Evolutionary conservation across 495 filamentous ascomycete genomes (phyloP), one percentile per base, ranked within the genome.

Genomic region (Trichocladium uniseriatum): DNA sequence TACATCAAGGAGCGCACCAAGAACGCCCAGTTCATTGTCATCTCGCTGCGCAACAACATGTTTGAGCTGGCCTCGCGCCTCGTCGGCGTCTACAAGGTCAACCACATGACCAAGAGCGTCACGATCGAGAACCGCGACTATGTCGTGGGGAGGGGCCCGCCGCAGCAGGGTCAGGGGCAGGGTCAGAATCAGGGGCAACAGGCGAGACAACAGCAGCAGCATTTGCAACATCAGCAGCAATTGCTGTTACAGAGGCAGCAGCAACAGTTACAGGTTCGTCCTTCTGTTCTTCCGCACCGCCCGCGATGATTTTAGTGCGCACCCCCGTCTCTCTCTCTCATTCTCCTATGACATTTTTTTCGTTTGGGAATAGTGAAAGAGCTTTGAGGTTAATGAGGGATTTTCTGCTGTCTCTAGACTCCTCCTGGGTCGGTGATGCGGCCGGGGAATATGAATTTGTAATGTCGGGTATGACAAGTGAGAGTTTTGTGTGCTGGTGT

Each of bases 1-100:
- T 98, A 98, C 60, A 98, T 98, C 75, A 96, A 96, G 69, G 91
- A 97, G 69, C 77, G 92, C 40, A 98, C 92, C 45, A 97, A 97
- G 78, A 97, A 98, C 64, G 92, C 92, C 0, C 92, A 98, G 61
- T 98, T 98, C 67, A 92, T 98, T 57, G 92, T 98, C 55, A 98
- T 98, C 58, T 96, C 90, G 13, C 72, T 98, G 58, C 77, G 92
- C 59, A 98, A 98, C 70, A 98, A 98, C 72, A 98, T 98, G 92
- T 98, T 98, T 69, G 92, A 98, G 73, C 81, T 98, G 46, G 94
- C 92, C 15, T 80, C 89, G 38, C 76, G 92, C 42, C 76, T 98
- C 32, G 88, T 98, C 6, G 92, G 92, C 40, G 90, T 98, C 39
- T 98, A 98, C 69, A 98, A 98, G 71, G 92, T 98, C 62, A 97